Percentiles rank a stretch among this genome's conserved stretches.
Conservation (phyloP, 2,329 filamentous ascomycete genomes). For the Fusarium concolor region DNA sequence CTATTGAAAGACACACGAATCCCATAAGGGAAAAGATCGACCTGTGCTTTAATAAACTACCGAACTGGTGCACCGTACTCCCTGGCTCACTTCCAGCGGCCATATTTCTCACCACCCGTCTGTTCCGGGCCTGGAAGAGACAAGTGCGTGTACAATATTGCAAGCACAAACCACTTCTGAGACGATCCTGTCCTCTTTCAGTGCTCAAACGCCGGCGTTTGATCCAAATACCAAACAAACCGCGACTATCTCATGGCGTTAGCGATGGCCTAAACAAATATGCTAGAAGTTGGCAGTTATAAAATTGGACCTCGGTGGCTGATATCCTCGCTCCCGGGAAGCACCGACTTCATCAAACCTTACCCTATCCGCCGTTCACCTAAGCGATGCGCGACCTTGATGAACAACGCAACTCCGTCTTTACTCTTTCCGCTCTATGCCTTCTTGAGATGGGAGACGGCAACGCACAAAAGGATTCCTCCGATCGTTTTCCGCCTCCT, state of each 20-base stretch:
- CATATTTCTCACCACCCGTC: conserved; percentile 8
- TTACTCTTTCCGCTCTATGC: conserved; percentile 5
- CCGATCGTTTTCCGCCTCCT: background rate
- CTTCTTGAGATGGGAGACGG: background rate
- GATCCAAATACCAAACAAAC: conserved; percentile 24
- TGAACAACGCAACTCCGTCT: conserved; percentile 5
- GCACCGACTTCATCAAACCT: conserved; percentile 29
- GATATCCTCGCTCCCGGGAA: conserved; percentile 14
- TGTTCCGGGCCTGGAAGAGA: conserved; percentile 4
- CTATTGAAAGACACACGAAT: conserved; percentile 7
- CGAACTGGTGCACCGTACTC: conserved; percentile 2
- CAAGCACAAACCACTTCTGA: conserved; percentile 18
- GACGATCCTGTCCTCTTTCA: conserved; percentile 19
- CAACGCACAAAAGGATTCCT: background rate
- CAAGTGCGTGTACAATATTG: background rate
- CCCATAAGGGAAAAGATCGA: conserved; percentile 24
- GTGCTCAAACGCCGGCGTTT: conserved; percentile 21
- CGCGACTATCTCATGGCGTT: conserved; percentile 14
- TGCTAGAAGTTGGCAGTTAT: background rate
- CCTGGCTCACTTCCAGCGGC: conserved; percentile 9
- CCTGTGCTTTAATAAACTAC: conserved; percentile 18
- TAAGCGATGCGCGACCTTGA: conserved; percentile 32
- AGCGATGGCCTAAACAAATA: conserved; percentile 22
- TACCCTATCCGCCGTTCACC: conserved; percentile 24
- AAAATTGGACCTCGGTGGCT: conserved; percentile 26